These are phyloP conservation scores for Punctularia strigosozonata DNA, from an alignment of 768 basidiomycete species.

Conservation along the genomic window DNA sequence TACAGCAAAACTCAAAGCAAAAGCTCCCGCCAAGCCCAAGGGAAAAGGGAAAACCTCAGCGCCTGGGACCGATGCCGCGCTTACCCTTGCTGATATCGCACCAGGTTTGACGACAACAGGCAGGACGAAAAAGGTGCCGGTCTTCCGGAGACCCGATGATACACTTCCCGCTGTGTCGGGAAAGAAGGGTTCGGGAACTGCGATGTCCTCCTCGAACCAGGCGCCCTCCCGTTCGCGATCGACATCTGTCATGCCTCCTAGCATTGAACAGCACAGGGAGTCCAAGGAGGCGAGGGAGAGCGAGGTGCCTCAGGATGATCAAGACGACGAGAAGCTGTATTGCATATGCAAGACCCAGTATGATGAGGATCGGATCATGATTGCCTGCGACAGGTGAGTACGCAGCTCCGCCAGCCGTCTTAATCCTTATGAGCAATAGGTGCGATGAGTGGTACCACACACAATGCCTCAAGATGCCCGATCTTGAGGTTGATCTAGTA, in stretches of 20 bases:
- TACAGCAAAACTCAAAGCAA: too few relatives aligned
- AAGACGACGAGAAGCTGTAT: constrained; percentile 64
- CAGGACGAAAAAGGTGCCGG: too few relatives aligned
- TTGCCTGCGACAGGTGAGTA: constrained; percentile 81
- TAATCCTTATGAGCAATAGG: constrained; percentile 23
- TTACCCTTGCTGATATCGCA: too few relatives aligned
- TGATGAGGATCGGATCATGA: constrained; percentile 83
- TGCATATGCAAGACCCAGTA: constrained; percentile 84
- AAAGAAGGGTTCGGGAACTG: too few relatives aligned
- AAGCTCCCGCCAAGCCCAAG: too few relatives aligned
- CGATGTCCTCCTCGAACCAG: not conserved
- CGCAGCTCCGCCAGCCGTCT: constrained; percentile 1
- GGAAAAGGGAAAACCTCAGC: too few relatives aligned
- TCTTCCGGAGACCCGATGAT: too few relatives aligned
- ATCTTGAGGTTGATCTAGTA: constrained; percentile 74
- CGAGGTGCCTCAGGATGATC: too few relatives aligned
- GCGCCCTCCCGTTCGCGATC: constrained; percentile 51
- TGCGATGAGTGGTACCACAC: constrained; percentile 97
- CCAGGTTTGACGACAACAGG: too few relatives aligned
- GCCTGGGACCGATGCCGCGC: too few relatives aligned
- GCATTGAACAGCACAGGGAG: constrained; percentile 42
- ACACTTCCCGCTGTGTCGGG: too few relatives aligned
- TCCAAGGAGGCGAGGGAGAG: constrained; percentile 21
- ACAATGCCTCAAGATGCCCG: constrained; percentile 71
- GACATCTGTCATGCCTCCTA: constrained; percentile 50